Base-by-base conservation (phyloP, 495 filamentous ascomycete species). In the Neurospora discreta region DNA sequence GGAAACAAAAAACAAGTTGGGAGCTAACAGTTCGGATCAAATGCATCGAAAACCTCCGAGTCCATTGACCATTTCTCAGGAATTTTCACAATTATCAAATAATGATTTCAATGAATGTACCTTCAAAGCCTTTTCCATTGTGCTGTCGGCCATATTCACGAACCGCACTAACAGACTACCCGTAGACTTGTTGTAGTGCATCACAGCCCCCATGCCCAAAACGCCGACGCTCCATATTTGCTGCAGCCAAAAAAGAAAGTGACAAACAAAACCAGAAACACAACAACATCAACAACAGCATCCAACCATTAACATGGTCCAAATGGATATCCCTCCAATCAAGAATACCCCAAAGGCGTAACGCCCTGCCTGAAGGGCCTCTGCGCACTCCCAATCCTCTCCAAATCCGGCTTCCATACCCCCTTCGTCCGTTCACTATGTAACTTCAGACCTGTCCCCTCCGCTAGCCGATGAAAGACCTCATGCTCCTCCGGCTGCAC, bases 401-500 rank as follows among this genome's bases (percentile, higher is more conserved):
- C 39, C 20, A 75, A 73, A 43, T 78, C 72, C 8, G 79, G 69
- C 67, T 69, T 75, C 79, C 79, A 81, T 20, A 81, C 79, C 4
- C 79, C 79, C 74, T 79, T 78, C n/a, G 79, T 81, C 74, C 72
- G 73, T 0, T 80, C 79, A n/a, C 74, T 58, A 9, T 71, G 58
- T 44, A 81, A 72, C 72, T 70, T 60, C 72, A 70, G 69, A 0
- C 71, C 71, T 6, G 52, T 67, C 8, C 74, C 76, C 60, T 77
- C 74, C 10, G 75, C 40, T 46, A 80, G 67, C 33, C 73, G 36
- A 44, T 78, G 75, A 44, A 79, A 80, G 3, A 77, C 74, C 3
- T 68, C 68, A 39, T 78, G 73, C 30, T 81, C 76, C 23, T 79
- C 76, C 2, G 60, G 72, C 3, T 33, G 60, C 4, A 60, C 18